phyloP scores from a whole-genome alignment of 306 rosid genomes.

The Medicago ruthenica region DNA sequence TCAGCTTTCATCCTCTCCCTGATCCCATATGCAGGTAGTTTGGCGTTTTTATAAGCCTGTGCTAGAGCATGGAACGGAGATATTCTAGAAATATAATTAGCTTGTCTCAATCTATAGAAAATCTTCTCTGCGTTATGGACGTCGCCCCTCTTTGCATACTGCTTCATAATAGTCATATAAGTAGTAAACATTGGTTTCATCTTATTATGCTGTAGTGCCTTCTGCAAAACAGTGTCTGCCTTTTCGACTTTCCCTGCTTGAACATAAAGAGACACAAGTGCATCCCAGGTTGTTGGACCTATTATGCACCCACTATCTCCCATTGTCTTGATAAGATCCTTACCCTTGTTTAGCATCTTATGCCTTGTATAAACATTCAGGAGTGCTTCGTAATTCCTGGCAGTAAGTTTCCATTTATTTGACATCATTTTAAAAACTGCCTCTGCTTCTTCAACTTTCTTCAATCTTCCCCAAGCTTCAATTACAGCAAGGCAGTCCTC shows the following conservation, averaged over 20 bases:
- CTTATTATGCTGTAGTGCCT: conserved; percentile 49
- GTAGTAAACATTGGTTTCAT: conserved; percentile 59
- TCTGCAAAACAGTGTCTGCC: conserved; percentile 71
- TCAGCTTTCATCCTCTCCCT: conserved; percentile 82
- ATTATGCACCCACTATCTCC: conserved; percentile 52
- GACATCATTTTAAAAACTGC: conserved; percentile 63
- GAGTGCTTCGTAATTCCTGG: conserved; percentile 55
- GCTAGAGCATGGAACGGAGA: conserved; percentile 56
- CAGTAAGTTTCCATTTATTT: conserved; percentile 52
- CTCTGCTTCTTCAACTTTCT: conserved; percentile 72
- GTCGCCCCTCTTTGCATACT: conserved; percentile 72
- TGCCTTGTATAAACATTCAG: conserved; percentile 58
- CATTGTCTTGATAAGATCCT: conserved; percentile 71
- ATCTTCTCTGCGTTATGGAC: conserved; percentile 74
- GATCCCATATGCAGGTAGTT: conserved; percentile 72
- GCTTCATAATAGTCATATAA: conserved; percentile 60
- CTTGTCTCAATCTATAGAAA: conserved; percentile 59
- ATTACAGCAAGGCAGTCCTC: conserved; percentile 65
- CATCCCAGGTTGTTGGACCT: conserved; percentile 69
- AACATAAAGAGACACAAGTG: conserved; percentile 68
- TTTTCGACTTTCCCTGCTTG: conserved; percentile 71
- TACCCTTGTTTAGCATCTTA: conserved; percentile 74
- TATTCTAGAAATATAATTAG: conserved; percentile 55
- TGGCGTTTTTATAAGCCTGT: conserved; percentile 69
- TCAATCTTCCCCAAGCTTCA: conserved; percentile 77